Percentiles rank a stretch among this genome's conserved stretches.
phyloP scores from a whole-genome alignment of 2,329 filamentous ascomycete genomes.

The Alternaria triticimaculans region DNA sequence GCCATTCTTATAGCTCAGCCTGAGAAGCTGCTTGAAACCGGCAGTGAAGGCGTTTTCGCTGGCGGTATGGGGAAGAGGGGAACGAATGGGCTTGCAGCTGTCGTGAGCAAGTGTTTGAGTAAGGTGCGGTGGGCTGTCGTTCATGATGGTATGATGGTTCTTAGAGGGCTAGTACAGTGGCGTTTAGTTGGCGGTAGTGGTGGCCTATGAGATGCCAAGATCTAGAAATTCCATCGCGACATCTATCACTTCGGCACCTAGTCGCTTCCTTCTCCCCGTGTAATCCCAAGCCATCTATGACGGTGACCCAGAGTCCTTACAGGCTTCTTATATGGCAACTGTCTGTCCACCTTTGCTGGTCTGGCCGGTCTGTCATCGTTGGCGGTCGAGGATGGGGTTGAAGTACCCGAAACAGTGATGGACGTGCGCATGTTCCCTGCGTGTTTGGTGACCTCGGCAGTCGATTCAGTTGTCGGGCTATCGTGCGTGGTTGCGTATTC shows the following conservation, averaged over 20 bases:
- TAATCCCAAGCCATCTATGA: not conserved
- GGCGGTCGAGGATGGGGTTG: not conserved
- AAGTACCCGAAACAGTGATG: not conserved
- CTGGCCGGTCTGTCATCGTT: not conserved
- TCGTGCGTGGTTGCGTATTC: not conserved
- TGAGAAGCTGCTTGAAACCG: conserved; percentile 41
- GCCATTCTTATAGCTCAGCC: conserved; percentile 50
- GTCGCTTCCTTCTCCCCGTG: not conserved
- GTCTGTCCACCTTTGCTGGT: not conserved
- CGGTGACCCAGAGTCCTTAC: not conserved
- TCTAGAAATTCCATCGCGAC: not conserved
- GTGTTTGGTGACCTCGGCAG: not conserved
- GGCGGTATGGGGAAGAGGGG: conserved; percentile 54
- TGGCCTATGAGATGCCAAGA: conserved; percentile 4
- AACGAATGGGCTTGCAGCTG: conserved; percentile 61
- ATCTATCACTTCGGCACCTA: not conserved
- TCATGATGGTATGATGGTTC: conserved; percentile 66
- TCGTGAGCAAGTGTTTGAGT: conserved; percentile 62
- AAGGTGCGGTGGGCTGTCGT: conserved; percentile 68
- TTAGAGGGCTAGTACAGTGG: conserved; percentile 53
- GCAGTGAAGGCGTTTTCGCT: conserved; percentile 41
- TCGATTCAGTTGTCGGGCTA: not conserved
- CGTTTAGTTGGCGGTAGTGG: conserved; percentile 42
- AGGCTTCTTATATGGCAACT: not conserved
- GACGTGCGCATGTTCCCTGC: not conserved